Evolutionary conservation across 371 early-diverging fungal species (phyloP).

Genomic region (Amoeboaphelidium protococcarum): DNA sequence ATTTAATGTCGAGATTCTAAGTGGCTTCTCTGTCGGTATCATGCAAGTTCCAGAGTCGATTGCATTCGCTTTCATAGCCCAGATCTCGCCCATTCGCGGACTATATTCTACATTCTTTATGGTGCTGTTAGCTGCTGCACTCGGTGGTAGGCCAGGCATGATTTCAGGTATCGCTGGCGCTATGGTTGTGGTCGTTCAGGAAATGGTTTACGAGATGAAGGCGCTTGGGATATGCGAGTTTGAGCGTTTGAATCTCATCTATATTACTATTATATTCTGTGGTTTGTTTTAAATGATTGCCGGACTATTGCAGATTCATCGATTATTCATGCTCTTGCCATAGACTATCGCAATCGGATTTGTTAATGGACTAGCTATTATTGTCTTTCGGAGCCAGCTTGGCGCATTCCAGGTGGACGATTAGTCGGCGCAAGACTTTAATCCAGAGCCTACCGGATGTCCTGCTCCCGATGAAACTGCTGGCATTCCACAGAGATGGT

Average conservation of each 20-base stretch:
- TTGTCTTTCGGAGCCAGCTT: slow-evolving; percentile 2
- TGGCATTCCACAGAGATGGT: neutral
- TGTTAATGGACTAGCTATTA: slow-evolving; percentile 3
- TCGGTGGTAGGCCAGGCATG: slow-evolving; percentile 1
- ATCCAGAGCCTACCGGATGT: no score
- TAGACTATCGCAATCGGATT: slow-evolving; percentile 2
- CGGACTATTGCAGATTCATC: neutral
- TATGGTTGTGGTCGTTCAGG: slow-evolving; percentile 1
- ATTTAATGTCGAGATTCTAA: no score
- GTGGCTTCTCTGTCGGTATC: slow-evolving; percentile 2
- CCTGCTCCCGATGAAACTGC: neutral
- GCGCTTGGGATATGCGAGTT: no score
- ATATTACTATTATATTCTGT: slow-evolving; percentile 1
- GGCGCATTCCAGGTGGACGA: slow-evolving; percentile 1
- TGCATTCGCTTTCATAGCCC: slow-evolving; percentile 3
- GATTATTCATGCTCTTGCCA: slow-evolving; percentile 1
- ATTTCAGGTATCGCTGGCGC: slow-evolving; percentile 3
- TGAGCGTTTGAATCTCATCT: slow-evolving; percentile 1
- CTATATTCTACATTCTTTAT: slow-evolving; percentile 4
- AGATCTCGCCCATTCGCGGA: slow-evolving; percentile 2
- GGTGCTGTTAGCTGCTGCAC: slow-evolving; percentile 1
- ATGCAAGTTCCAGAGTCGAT: slow-evolving; percentile 4
- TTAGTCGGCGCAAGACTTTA: neutral
- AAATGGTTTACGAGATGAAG: neutral
- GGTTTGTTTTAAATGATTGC: slow-evolving; percentile 3